phyloP scores from a whole-genome alignment of 768 basidiomycete genomes.

The Tricholoma flavovirens region DNA sequence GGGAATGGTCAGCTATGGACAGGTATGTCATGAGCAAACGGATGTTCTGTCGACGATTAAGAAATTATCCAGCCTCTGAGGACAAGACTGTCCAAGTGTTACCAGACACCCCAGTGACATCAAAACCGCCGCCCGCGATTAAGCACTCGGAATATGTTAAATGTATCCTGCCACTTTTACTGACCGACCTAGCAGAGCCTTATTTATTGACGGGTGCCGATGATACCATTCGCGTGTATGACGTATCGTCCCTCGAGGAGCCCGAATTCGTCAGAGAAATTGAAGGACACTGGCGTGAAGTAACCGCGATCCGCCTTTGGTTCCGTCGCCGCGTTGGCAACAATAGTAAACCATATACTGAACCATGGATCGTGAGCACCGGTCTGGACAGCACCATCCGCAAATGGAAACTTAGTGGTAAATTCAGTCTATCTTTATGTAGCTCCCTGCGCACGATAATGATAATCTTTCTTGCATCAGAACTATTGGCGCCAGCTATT shows the following conservation, averaged over 20 bases:
- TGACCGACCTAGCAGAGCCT: slow-evolving; percentile 61
- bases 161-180: slow-evolving; percentile 61
- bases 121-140: slow-evolving; percentile 46
- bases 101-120: slow-evolving; percentile 32
- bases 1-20: slow-evolving; percentile 83
- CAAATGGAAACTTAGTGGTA: slow-evolving; percentile 75
- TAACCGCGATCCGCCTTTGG: slow-evolving; percentile 75
- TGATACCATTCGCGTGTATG: slow-evolving; percentile 77
- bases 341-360: slow-evolving; percentile 44
- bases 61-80: slow-evolving; percentile 61
- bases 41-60: not conserved
- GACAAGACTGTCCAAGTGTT: slow-evolving; percentile 79
- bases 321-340: slow-evolving; percentile 40
- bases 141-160: slow-evolving; percentile 62
- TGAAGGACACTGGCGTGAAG: slow-evolving; percentile 90
- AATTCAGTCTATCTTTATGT: slow-evolving; percentile 8
- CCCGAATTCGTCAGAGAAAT: slow-evolving; percentile 67
- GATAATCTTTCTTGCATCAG: slow-evolving; percentile 18
- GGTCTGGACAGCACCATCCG: slow-evolving; percentile 86
- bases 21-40: slow-evolving; percentile 39
- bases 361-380: slow-evolving; percentile 79
- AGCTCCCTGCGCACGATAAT: not conserved
- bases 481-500: slow-evolving; percentile 34
- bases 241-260: slow-evolving; percentile 62
- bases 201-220: slow-evolving; percentile 81